Conservation (phyloP, 179 eudicot genomes). For the Dionaea muscipula region DNA sequence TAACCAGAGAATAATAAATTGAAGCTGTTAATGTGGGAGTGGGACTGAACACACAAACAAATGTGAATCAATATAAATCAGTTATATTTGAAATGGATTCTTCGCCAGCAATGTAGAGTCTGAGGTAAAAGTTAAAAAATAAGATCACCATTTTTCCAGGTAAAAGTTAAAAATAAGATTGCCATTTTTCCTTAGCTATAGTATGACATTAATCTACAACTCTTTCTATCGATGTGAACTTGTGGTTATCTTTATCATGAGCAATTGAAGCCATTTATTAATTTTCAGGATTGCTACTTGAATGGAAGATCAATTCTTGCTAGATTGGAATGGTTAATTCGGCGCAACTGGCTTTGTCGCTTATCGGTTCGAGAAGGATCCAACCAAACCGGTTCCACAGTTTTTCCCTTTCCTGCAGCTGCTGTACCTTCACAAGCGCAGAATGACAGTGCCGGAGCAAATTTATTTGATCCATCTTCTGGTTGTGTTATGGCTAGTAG, state of each 20-base stretch:
- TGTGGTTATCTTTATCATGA: not conserved
- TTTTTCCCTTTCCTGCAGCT: slow-evolving; percentile 15
- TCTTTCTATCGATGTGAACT: not conserved
- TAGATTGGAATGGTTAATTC: slow-evolving; percentile 17
- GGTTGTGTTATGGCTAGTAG: slow-evolving; percentile 13
- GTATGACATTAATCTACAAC: not conserved
- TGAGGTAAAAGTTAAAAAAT: too few species aligned
- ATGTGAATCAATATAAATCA: too few species aligned
- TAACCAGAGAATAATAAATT: too few species aligned
- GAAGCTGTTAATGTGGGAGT: too few species aligned
- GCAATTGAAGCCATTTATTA: not conserved
- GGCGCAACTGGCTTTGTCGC: slow-evolving; percentile 14
- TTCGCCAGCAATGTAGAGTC: too few species aligned
- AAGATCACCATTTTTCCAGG: too few species aligned
- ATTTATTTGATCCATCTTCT: slow-evolving; percentile 7
- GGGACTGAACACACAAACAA: too few species aligned
- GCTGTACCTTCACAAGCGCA: slow-evolving; percentile 8
- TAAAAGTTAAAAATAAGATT: too few species aligned
- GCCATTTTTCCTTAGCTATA: too few species aligned
- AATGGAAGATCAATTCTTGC: slow-evolving; percentile 13
- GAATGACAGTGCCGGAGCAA: slow-evolving; percentile 12
- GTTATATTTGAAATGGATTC: too few species aligned
- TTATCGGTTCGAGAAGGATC: slow-evolving; percentile 16
- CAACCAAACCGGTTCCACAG: slow-evolving; percentile 7
- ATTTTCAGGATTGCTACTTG: slow-evolving; percentile 26